Percentiles rank a stretch among this genome's conserved stretches.
phyloP scores from a whole-genome alignment of 2,329 filamentous ascomycete species.

The Didymosphaeria variabile region DNA sequence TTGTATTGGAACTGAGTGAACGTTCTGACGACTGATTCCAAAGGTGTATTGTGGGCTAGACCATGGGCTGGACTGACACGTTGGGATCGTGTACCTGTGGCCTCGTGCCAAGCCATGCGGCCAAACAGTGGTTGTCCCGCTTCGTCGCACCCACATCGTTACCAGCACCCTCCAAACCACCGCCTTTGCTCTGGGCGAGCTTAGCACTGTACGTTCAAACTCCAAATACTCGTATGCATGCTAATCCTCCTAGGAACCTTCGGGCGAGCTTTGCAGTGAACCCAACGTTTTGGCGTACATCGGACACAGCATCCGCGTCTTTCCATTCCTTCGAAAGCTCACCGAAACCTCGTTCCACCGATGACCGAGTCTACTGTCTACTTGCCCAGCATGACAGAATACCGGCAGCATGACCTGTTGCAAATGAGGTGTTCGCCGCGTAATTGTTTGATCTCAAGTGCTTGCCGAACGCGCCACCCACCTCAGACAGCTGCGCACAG shows the following conservation, averaged over 20 bases:
- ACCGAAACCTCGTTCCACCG: not conserved
- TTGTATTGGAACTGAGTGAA: not conserved
- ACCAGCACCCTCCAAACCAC: not conserved
- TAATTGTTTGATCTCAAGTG: not conserved
- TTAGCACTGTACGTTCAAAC: not conserved
- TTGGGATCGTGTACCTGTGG: not conserved
- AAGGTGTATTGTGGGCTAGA: not conserved
- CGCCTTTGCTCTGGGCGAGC: not conserved
- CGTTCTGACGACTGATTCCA: not conserved
- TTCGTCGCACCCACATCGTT: not conserved
- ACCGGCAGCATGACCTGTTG: not conserved
- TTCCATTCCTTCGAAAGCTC: not conserved
- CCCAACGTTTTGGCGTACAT: not conserved
- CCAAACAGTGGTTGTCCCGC: not conserved
- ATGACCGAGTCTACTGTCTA: not conserved
- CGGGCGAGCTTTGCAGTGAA: constrained; percentile 3
- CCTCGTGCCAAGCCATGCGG: constrained; percentile 1
- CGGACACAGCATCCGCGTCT: not conserved
- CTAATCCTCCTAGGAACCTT: not conserved
- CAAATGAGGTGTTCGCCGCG: not conserved
- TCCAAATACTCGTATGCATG: not conserved
- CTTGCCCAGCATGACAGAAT: not conserved
- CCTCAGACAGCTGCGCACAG: not conserved
- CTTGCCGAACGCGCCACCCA: not conserved
- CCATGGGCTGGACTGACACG: not conserved